These are phyloP conservation scores for Hygrophila difformis DNA, from an alignment of 257 asterid genomes.

Conservation along the genomic window DNA sequence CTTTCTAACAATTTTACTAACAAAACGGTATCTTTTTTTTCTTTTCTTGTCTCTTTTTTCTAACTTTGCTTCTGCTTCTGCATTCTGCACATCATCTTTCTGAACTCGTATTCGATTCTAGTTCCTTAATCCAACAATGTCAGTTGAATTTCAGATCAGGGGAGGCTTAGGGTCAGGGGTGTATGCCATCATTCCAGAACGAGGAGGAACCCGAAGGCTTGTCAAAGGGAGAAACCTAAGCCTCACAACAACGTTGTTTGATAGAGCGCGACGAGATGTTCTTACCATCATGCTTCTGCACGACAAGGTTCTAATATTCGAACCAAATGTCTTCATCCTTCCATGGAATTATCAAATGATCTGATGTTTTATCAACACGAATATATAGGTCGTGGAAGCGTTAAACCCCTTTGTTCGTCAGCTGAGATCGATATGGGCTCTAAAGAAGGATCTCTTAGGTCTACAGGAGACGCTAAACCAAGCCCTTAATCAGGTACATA, in stretches of 20 bases:
- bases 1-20: constrained; percentile 39
- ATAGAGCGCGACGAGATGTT: constrained; percentile 89
- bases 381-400: constrained; percentile 69
- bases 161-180: constrained; percentile 72
- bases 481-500: constrained; percentile 76
- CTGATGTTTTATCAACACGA: not conserved
- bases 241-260: constrained; percentile 62
- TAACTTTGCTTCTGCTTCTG: no score
- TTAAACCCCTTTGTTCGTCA: constrained; percentile 95
- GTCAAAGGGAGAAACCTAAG: constrained; percentile 85
- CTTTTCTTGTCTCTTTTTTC: no score
- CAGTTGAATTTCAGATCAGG: constrained; percentile 14
- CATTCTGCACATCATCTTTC: no score
- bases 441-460: constrained; percentile 78
- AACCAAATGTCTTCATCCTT: not conserved
- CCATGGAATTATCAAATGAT: no score
- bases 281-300: constrained; percentile 86
- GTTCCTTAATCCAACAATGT: no score
- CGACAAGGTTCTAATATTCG: constrained; percentile 48
- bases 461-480: constrained; percentile 63
- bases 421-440: constrained; percentile 76
- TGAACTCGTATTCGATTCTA: not conserved
- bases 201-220: constrained; percentile 58
- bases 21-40: constrained; percentile 46
- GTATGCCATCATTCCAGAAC: constrained; percentile 55